phyloP scores from a whole-genome alignment of 257 asterid species.

The Verbascum thapsus region DNA sequence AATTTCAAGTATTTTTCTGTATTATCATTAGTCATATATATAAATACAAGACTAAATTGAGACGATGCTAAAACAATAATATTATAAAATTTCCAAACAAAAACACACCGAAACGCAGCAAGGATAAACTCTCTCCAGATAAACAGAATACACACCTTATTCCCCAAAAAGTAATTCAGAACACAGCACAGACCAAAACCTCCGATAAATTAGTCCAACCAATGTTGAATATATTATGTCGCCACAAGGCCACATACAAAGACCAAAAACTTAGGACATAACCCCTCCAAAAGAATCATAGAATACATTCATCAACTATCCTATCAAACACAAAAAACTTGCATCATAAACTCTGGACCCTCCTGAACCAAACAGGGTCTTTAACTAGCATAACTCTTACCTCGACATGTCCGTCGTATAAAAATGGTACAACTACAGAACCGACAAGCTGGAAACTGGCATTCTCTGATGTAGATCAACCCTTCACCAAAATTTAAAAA shows the following conservation, averaged over 20 bases:
- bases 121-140: neutral
- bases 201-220: conserved; percentile 25
- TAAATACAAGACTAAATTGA: no score
- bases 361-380: conserved; percentile 27
- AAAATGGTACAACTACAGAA: conserved; percentile 46
- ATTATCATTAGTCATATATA: no score
- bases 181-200: conserved; percentile 32
- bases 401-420: conserved; percentile 29
- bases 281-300: conserved; percentile 24
- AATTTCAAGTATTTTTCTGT: no score
- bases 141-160: conserved; percentile 21
- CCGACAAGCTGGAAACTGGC: conserved; percentile 31
- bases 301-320: conserved; percentile 31
- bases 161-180: conserved; percentile 22
- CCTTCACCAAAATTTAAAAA: conserved; percentile 20
- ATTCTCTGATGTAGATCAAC: conserved; percentile 45
- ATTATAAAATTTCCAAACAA: no score
- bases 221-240: conserved; percentile 20
- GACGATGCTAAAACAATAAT: no score
- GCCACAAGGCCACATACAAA: conserved; percentile 29
- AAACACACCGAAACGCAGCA: no score
- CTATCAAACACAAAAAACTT: conserved; percentile 15
- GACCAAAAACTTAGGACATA: conserved; percentile 29
- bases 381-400: conserved; percentile 9
- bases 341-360: conserved; percentile 30